Percentiles rank a stretch among this genome's conserved stretches.
Evolutionary conservation across 441 rosid species (phyloP).

Genomic region (Capsella rubella): DNA sequence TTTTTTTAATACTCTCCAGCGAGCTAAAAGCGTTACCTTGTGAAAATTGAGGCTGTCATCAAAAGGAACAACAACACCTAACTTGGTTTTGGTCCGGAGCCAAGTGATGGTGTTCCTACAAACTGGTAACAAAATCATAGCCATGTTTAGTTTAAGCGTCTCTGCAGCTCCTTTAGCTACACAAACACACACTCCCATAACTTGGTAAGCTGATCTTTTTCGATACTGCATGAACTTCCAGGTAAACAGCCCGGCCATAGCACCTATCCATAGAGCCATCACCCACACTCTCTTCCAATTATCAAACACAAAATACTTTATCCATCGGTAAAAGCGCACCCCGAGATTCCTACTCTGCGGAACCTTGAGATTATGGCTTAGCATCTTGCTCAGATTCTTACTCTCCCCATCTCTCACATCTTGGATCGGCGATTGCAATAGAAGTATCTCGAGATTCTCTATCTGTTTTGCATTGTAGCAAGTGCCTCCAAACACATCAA

Average conservation of each 20-base stretch:
- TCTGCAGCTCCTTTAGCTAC: conserved; percentile 75
- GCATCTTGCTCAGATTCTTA: conserved; percentile 51
- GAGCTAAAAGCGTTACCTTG: conserved; percentile 47
- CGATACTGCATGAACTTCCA: conserved; percentile 59
- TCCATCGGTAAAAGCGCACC: conserved; percentile 33
- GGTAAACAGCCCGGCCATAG: conserved; percentile 55
- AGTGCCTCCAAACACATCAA: conserved; percentile 39
- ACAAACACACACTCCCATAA: conserved; percentile 68
- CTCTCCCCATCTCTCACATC: conserved; percentile 45
- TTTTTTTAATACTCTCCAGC: neutral
- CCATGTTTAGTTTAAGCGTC: conserved; percentile 74
- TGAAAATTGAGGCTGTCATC: conserved; percentile 75
- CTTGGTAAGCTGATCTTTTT: conserved; percentile 51
- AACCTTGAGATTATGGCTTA: conserved; percentile 63
- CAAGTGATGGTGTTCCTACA: conserved; percentile 71
- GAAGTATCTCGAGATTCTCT: conserved; percentile 53
- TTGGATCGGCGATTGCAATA: conserved; percentile 49
- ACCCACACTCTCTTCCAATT: conserved; percentile 78
- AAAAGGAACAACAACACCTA: conserved; percentile 59
- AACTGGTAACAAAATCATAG: conserved; percentile 64
- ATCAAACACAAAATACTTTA: conserved; percentile 56
- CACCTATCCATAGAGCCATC: conserved; percentile 55
- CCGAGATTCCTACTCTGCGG: conserved; percentile 46
- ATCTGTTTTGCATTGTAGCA: conserved; percentile 49
- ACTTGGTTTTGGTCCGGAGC: conserved; percentile 64